Percentiles rank a stretch among this genome's conserved stretches.
Evolutionary conservation across 768 basidiomycete species (phyloP).

Genomic region (Asterophora parasitica): DNA sequence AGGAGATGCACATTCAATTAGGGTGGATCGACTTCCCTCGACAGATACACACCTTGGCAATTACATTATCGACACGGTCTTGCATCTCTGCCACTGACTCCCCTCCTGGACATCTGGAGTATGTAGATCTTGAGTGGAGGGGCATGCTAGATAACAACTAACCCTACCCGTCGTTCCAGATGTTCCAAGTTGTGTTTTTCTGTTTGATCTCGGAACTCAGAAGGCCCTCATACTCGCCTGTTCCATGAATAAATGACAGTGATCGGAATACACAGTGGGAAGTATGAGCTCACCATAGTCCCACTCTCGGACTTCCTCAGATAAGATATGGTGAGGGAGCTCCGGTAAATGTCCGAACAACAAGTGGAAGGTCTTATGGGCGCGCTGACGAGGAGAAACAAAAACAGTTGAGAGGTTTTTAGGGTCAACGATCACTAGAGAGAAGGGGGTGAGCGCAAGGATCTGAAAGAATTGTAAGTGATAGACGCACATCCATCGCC

Average conservation of each 20-base stretch:
- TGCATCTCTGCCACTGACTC: constrained; percentile 82
- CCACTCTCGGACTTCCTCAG: constrained; percentile 78
- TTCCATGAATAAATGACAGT: constrained; percentile 1
- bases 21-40: not conserved
- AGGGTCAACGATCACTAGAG: constrained; percentile 71
- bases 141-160: not conserved
- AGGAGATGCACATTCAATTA: not conserved
- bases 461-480: not conserved
- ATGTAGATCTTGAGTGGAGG: constrained; percentile 10
- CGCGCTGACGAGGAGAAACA: constrained; percentile 85
- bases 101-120: constrained; percentile 74
- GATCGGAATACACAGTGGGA: too few relatives aligned
- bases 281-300: constrained; percentile 55
- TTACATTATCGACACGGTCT: constrained; percentile 69
- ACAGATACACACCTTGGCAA: constrained; percentile 49
- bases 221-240: constrained; percentile 84
- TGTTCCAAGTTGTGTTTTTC: constrained; percentile 60
- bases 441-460: not conserved
- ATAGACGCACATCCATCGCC: constrained; percentile 67
- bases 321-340: constrained; percentile 48
- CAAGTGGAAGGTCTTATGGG: constrained; percentile 81
- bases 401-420: constrained; percentile 67
- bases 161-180: constrained; percentile 79
- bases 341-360: constrained; percentile 49
- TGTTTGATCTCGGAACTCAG: constrained; percentile 71